phyloP scores from a whole-genome alignment of 2,329 filamentous ascomycete genomes.

The Pseudocercospora fuligena region DNA sequence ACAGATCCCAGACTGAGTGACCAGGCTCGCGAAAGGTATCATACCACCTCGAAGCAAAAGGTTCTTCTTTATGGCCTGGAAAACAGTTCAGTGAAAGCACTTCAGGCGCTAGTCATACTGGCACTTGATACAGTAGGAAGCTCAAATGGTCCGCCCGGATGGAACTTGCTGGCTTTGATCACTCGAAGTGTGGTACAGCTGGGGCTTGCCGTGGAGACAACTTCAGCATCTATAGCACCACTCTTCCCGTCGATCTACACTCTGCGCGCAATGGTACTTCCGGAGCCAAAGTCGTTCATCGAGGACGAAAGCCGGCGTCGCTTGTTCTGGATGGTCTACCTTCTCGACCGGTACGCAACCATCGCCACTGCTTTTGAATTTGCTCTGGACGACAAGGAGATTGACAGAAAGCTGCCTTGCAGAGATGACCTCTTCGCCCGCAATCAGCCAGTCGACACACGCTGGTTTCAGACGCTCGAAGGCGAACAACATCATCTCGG shows the following conservation, averaged over 20 bases:
- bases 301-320: slow-evolving; percentile 85
- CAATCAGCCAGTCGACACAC: slow-evolving; percentile 81
- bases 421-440: slow-evolving; percentile 84
- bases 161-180: slow-evolving; percentile 89
- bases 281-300: slow-evolving; percentile 82
- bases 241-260: slow-evolving; percentile 88
- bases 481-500: slow-evolving; percentile 51
- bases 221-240: slow-evolving; percentile 77
- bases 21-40: slow-evolving; percentile 74
- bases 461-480: slow-evolving; percentile 73
- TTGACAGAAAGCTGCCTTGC: slow-evolving; percentile 84
- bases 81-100: slow-evolving; percentile 83
- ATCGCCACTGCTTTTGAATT: slow-evolving; percentile 93
- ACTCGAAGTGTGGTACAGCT: slow-evolving; percentile 87
- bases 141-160: slow-evolving; percentile 87
- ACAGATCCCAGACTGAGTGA: slow-evolving; percentile 75
- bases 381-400: slow-evolving; percentile 84
- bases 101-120: slow-evolving; percentile 86
- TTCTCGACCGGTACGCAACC: slow-evolving; percentile 87
- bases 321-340: slow-evolving; percentile 92
- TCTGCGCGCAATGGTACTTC: slow-evolving; percentile 79
- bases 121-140: slow-evolving; percentile 83
- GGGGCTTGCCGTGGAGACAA: slow-evolving; percentile 81
- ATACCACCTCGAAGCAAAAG: slow-evolving; percentile 80
- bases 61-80: slow-evolving; percentile 87